These are phyloP conservation scores for Zelonia costaricensis DNA, from an alignment of 208 protist genomes.

Conservation along the genomic window DNA sequence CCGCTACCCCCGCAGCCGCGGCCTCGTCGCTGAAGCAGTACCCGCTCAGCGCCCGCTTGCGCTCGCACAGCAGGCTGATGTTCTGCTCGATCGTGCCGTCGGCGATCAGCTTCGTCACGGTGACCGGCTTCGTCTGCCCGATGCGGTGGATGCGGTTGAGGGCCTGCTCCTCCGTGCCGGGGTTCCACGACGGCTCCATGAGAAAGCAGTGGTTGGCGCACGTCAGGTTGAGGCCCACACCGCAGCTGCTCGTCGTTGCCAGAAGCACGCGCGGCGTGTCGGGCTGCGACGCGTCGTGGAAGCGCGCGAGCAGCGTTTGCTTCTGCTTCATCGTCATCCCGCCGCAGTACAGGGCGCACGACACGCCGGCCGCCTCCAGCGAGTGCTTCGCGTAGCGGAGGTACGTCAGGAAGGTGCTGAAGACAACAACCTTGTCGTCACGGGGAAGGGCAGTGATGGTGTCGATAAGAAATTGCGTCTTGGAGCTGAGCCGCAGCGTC, in stretches of 20 bases:
- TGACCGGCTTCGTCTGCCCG: conserved; percentile 92
- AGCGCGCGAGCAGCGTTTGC: conserved; percentile 62
- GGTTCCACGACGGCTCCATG: conserved; percentile 93
- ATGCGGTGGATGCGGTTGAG: conserved; percentile 92
- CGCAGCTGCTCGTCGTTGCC: conserved; percentile 87
- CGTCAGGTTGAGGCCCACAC: conserved; percentile 95
- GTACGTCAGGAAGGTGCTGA: conserved; percentile 94
- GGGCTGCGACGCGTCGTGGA: conserved; percentile 11
- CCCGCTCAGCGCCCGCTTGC: conserved; percentile 84
- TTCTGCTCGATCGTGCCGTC: conserved; percentile 96
- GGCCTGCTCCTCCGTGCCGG: conserved; percentile 88
- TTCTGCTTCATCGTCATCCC: conserved; percentile 45
- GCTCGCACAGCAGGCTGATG: conserved; percentile 92
- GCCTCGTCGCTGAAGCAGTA: conserved; percentile 44
- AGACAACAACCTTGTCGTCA: conserved; percentile 92
- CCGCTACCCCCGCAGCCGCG: not conserved
- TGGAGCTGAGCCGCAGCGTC: conserved; percentile 53
- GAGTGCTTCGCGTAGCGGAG: conserved; percentile 84
- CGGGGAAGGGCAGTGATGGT: conserved; percentile 30
- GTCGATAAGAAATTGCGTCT: conserved; percentile 60
- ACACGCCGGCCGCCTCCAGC: conserved; percentile 45
- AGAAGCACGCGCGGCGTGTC: conserved; percentile 69
- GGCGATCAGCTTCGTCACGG: conserved; percentile 93
- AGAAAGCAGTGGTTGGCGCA: conserved; percentile 93
- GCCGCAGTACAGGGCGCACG: conserved; percentile 53